phyloP scores from a whole-genome alignment of 495 filamentous ascomycete genomes.

The Saxophila tyrrhenica region DNA sequence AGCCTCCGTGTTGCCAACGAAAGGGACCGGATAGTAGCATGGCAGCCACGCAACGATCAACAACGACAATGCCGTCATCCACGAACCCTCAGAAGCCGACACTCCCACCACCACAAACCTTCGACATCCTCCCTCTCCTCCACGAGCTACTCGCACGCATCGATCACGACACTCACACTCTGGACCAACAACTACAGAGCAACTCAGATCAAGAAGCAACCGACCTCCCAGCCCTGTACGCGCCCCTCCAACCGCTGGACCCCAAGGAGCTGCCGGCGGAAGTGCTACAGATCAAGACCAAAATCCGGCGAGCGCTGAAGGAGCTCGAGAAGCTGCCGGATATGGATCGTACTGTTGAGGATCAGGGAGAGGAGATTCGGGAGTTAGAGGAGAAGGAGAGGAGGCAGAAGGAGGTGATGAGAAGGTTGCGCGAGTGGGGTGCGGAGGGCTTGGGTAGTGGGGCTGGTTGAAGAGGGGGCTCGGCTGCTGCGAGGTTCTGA shows the following conservation, averaged over 20 bases:
- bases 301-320: constrained; percentile 62
- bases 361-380: constrained; percentile 71
- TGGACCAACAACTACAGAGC: no score
- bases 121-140: constrained; percentile 78
- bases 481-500: no score
- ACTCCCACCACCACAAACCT: constrained; percentile 47
- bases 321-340: constrained; percentile 63
- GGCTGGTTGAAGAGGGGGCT: not conserved
- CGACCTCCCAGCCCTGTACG: constrained; percentile 9
- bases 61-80: no score
- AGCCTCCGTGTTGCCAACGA: no score
- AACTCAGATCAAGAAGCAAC: constrained; percentile 17
- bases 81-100: not conserved
- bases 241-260: constrained; percentile 39
- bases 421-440: constrained; percentile 8
- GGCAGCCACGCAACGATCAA: no score
- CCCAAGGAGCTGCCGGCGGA: constrained; percentile 69
- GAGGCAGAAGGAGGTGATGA: constrained; percentile 23
- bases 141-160: constrained; percentile 66
- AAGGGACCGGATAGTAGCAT: no score
- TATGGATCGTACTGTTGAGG: constrained; percentile 54
- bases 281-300: constrained; percentile 62
- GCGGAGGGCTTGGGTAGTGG: not conserved
- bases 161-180: constrained; percentile 37
- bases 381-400: constrained; percentile 51